These are phyloP conservation scores for Pecoramyces ruminantium DNA, from an alignment of 192 early-diverging fungal genomes.

Conservation along the genomic window DNA sequence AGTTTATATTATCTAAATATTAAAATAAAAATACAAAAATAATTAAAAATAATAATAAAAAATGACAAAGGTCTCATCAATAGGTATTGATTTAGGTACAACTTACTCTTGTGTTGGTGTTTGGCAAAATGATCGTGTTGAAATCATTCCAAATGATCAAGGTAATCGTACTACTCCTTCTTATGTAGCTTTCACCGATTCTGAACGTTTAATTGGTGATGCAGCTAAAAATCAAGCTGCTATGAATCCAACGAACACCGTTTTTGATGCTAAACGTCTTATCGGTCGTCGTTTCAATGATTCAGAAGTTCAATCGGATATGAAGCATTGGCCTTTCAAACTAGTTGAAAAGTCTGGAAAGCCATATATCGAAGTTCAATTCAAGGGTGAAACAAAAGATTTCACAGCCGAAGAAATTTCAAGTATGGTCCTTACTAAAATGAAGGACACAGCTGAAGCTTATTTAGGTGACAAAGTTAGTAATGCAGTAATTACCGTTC, in stretches of 20 bases:
- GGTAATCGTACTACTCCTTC: constrained; percentile 80
- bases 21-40: no score
- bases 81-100: constrained; percentile 95
- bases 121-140: constrained; percentile 42
- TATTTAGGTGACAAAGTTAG: constrained; percentile 50
- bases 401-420: constrained; percentile 71
- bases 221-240: constrained; percentile 81
- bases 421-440: constrained; percentile 56
- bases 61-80: constrained; percentile 10
- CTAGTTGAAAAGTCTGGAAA: constrained; percentile 45
- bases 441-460: constrained; percentile 66
- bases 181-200: constrained; percentile 65
- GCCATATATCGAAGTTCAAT: constrained; percentile 64
- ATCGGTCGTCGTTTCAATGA: constrained; percentile 78
- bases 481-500: constrained; percentile 65
- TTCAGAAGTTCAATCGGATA: constrained; percentile 59
- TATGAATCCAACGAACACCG: constrained; percentile 78
- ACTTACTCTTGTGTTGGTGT: constrained; percentile 88
- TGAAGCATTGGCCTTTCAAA: constrained; percentile 71
- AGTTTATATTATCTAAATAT: no score
- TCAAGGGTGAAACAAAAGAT: constrained; percentile 62
- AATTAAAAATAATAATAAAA: no score
- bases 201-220: constrained; percentile 67
- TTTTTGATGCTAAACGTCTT: constrained; percentile 83
- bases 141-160: constrained; percentile 74